Base-by-base conservation (phyloP, 1,284 basidiomycete genomes). In the Fomitopsis palustris region DNA sequence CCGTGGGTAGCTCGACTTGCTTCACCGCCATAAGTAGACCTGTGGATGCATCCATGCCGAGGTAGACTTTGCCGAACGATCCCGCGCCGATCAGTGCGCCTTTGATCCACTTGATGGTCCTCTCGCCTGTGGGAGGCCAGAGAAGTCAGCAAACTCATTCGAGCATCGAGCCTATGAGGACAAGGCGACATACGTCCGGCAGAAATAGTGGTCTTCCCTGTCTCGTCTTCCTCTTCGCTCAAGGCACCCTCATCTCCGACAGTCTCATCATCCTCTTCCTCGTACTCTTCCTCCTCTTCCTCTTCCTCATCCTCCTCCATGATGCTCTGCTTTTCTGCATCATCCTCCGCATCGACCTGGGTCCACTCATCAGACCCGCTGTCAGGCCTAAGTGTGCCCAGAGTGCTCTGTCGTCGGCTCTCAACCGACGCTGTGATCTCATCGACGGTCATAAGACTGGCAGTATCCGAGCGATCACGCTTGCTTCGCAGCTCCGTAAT, bases 1-100 rank as follows among this genome's bases (percentile, higher is more conserved):
- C 91, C 0, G 88, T 90, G 0, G 95, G 93, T 29, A 99, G 82
- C 69, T 98, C 94, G 53, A 99, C 97, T 81, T 99, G 96, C 78
- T 99, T 99, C 64, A 99, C 97, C 27, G 97, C 97, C 97, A 99
- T 99, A 61, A 99, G 81, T 12, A 96, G 81, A 31, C 97, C 97
- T 53, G 86, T 93, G 38, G 90, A 84, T 1, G 96, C 93, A 74
- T 98, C 96, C 95, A 99, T 98, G 37, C 96, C 97, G 16, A 99
- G 86, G 75, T 94, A 97, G 29, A 97, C 95, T 66, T 93, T 92
- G 39, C 95, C 95, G 70, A 97, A 98, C 0, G 95, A 96, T 4
- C 97, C 97, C 23, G 94, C 92, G 58, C 97, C 97, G 66, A 99
- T 98, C 62, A 99, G 84, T 3, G 96, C 96, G 54, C 97, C 97